phyloP scores from a whole-genome alignment of 371 early-diverging fungal species.

The Mortierella sp. region DNA sequence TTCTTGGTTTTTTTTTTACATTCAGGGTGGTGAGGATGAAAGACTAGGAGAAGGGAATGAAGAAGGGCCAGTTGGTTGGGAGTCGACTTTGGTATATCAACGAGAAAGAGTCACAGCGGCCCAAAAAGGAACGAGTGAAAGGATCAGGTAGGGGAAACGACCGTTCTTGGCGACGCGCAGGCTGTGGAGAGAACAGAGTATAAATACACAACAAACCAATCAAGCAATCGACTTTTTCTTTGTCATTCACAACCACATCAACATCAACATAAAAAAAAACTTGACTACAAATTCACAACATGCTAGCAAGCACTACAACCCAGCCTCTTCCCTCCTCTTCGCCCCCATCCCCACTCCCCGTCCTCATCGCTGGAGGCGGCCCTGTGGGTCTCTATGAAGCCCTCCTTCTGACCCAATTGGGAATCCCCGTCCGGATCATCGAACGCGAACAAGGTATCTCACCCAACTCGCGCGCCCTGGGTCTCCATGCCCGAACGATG shows the following conservation, averaged over 20 bases:
- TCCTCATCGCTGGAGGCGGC: conserved; percentile 53
- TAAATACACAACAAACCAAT: background rate
- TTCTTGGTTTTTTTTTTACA: too few species aligned
- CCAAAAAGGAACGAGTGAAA: background rate
- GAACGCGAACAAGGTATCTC: conserved; percentile 26
- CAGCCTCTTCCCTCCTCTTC: background rate
- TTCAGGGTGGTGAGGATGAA: background rate
- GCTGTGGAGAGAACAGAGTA: background rate
- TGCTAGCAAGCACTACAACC: background rate
- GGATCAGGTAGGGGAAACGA: background rate
- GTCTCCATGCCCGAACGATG: conserved; percentile 31
- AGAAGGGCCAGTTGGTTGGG: background rate
- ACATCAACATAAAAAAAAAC: background rate
- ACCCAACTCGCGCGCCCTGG: conserved; percentile 28
- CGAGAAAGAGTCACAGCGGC: too few species aligned
- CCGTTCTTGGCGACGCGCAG: background rate
- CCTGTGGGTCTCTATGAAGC: conserved; percentile 51
- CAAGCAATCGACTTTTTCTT: too few species aligned
- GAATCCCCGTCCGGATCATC: conserved; percentile 36
- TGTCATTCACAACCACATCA: background rate
- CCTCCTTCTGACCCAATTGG: conserved; percentile 36
- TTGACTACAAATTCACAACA: background rate
- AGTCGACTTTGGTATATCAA: background rate
- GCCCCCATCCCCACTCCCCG: conserved; percentile 3
- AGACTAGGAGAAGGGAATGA: background rate